phyloP scores from a whole-genome alignment of 768 basidiomycete species.

The Floccularia luteovirens region DNA sequence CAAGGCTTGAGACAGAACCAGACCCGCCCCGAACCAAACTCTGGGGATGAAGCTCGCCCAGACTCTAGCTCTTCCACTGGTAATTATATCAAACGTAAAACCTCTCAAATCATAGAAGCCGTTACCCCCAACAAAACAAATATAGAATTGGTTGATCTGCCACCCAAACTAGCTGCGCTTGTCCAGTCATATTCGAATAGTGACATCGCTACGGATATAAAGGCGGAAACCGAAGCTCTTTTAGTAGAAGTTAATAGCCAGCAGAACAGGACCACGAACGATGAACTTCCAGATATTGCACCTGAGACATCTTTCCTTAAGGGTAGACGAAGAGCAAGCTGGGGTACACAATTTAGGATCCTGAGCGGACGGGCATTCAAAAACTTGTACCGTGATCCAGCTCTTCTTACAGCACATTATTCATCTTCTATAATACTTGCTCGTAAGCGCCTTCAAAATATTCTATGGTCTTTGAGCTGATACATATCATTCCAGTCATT shows the following conservation, averaged over 20 bases:
- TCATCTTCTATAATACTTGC: constrained; percentile 77
- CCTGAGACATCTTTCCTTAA: constrained; percentile 62
- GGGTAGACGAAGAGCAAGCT: constrained; percentile 75
- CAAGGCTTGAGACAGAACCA: constrained; percentile 36
- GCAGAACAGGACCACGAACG: constrained; percentile 12
- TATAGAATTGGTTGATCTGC: constrained; percentile 23
- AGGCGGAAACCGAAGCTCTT: constrained; percentile 50
- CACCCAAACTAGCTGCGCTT: constrained; percentile 61
- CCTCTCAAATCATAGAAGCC: constrained; percentile 63
- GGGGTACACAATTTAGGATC: constrained; percentile 88
- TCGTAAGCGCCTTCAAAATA: constrained; percentile 38
- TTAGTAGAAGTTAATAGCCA: constrained; percentile 23
- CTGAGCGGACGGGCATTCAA: constrained; percentile 96
- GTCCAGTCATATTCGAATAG: constrained; percentile 67
- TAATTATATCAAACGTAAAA: constrained; percentile 59
- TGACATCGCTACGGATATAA: constrained; percentile 53
- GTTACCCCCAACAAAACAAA: constrained; percentile 29
- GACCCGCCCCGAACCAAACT: constrained; percentile 13
- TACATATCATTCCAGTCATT: constrained; percentile 43
- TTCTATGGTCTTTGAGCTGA: constrained; percentile 5
- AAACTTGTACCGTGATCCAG: constrained; percentile 93
- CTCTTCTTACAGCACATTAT: constrained; percentile 88
- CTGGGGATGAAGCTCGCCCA: neutral
- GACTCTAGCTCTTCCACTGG: constrained; percentile 35
- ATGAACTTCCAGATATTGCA: constrained; percentile 58